Evolutionary conservation across 495 filamentous ascomycete species (phyloP), one percentile per base, ranked within the genome.

Genomic region (Podospora anserina): DNA sequence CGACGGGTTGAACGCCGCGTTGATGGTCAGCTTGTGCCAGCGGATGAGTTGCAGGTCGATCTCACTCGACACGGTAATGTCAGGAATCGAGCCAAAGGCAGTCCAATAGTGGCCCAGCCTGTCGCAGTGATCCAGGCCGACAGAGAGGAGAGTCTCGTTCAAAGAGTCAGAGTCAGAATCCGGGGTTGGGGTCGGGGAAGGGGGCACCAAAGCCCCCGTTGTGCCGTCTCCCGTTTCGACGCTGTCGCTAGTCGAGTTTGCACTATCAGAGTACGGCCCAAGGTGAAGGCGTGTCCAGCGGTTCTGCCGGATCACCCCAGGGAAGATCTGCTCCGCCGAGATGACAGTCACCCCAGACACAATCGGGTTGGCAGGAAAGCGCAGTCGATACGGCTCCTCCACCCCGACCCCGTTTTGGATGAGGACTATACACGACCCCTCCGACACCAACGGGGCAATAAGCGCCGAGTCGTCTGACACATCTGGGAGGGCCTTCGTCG

Each of bases 321-420:
- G 79, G 30, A 72, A 70, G 28, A 77, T 78, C 71, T 87, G 85
- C 69, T 82, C 85, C 34, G 83, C 84, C 56, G 80, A 83, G 57
- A 87, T 76, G 70, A 87, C 79, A 13, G 86, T 88, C 55, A 90
- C 88, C 63, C 84, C 88, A 49, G 83, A 88, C 27, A 90, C 73
- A 63, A 91, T 87, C 0, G 85, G 82, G 11, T 75, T 82, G 11
- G 69, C 9, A 0, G 88, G 86, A 66, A 88, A 91, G 9, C 82
- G 78, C 59, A 75, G 75, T 34, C 86, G 82, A 76, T 89, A 89
- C 0, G 88, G 82, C 13, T 84, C 84, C 67, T 91, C 89, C 28
- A 91, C 88, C 28, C 89, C 89, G 11, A 91, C 83, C 28, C 89
- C 89, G 75, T 91, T 91, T 68, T 91, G 89, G 63, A 91, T 87